Conservation (phyloP, 1,284 basidiomycete species). For the Calocybe gambosa region DNA sequence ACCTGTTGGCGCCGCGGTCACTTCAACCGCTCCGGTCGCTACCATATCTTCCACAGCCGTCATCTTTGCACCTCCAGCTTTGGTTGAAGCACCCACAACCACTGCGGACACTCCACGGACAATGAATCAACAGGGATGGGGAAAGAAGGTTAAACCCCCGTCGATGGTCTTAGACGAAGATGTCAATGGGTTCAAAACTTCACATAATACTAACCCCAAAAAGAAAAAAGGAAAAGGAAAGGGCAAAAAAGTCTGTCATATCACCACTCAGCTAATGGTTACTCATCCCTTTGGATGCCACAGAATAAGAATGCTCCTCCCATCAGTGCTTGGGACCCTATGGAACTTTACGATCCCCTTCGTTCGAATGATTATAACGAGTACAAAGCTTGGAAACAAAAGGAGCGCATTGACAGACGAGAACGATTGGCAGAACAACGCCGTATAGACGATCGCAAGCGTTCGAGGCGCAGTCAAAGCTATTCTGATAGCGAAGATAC, state of each 20-base stretch:
- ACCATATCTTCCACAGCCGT: conserved; percentile 64
- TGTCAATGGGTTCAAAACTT: conserved; percentile 70
- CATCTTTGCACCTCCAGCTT: conserved; percentile 62
- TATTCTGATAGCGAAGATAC: conserved; percentile 63
- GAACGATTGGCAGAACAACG: conserved; percentile 56
- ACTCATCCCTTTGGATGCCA: conserved; percentile 3
- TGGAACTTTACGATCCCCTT: conserved; percentile 72
- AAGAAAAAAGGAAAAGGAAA: conserved; percentile 43
- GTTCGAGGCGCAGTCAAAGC: conserved; percentile 50
- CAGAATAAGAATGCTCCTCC: conserved; percentile 58
- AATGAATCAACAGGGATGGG: conserved; percentile 49
- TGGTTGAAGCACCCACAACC: conserved; percentile 38
- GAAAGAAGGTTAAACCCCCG: conserved; percentile 82
- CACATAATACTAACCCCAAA: conserved; percentile 26
- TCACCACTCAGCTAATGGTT: neutral
- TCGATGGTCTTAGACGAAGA: conserved; percentile 85
- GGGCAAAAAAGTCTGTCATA: conserved; percentile 50
- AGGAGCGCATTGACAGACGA: conserved; percentile 64
- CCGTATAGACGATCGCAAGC: conserved; percentile 51
- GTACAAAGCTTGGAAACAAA: conserved; percentile 72
- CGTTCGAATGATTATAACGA: conserved; percentile 85
- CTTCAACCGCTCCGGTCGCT: conserved; percentile 26
- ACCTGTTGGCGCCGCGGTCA: conserved; percentile 56
- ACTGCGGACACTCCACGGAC: conserved; percentile 13
- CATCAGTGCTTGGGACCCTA: conserved; percentile 64